A percentile compares a stretch with the other conserved stretches of the same genome.
These are phyloP conservation scores for Entamoeba histolytica DNA, from an alignment of 208 protist genomes.

Conservation along the genomic window DNA sequence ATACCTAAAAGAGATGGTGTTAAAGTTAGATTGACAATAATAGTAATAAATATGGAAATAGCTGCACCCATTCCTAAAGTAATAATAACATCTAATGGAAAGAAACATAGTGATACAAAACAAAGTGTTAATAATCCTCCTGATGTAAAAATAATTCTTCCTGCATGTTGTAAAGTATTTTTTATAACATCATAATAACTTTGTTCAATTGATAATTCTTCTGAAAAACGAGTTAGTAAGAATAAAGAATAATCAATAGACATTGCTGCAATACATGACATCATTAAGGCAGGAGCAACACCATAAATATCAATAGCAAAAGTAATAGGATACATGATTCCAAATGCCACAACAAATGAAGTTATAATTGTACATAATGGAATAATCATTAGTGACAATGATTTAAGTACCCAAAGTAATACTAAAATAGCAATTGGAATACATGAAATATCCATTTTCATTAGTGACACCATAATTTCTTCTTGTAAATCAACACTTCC, in stretches of 20 bases:
- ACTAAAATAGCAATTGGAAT: constrained; percentile 12
- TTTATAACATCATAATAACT: constrained; percentile 12
- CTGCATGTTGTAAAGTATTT: constrained; percentile 15
- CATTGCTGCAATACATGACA: not conserved
- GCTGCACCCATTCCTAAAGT: constrained; percentile 32
- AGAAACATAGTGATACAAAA: constrained; percentile 30
- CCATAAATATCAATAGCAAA: not conserved
- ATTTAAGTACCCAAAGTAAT: not conserved
- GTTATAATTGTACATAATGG: not conserved
- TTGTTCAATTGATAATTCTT: constrained; percentile 21
- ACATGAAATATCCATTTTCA: not conserved
- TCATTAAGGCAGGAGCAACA: not conserved
- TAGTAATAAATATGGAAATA: constrained; percentile 19
- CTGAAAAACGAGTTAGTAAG: constrained; percentile 37
- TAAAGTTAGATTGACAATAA: constrained; percentile 32
- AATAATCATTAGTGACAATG: not conserved
- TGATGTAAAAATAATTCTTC: constrained; percentile 34
- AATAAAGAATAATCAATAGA: constrained; percentile 33
- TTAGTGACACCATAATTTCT: not conserved
- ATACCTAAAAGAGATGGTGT: constrained; percentile 35
- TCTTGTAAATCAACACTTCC: not conserved
- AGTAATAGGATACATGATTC: not conserved
- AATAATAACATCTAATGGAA: constrained; percentile 32
- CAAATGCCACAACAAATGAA: not conserved
- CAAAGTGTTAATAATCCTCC: constrained; percentile 31